Evolutionary conservation across 306 rosid genomes (phyloP).

Genomic region (Vigna reflexopilosa): DNA sequence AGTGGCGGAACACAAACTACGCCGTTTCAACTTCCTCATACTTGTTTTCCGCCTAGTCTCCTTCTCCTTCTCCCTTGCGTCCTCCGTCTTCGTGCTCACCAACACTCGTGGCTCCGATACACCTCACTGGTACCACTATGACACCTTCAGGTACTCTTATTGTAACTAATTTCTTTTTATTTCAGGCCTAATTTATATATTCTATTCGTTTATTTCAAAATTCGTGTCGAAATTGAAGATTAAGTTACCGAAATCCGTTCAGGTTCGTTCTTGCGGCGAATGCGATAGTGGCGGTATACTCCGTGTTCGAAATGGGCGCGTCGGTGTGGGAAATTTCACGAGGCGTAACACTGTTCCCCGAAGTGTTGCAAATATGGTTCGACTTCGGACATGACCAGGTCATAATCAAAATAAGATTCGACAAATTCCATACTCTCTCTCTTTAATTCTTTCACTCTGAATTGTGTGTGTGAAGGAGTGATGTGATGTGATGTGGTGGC

Average conservation of each 20-base stretch:
- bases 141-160: conserved; percentile 79
- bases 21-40: conserved; percentile 82
- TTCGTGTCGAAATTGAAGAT: neutral
- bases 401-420: neutral
- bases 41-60: conserved; percentile 78
- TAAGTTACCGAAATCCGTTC: conserved; percentile 18
- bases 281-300: conserved; percentile 83
- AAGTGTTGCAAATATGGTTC: conserved; percentile 92
- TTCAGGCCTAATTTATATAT: neutral
- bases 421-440: neutral
- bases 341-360: conserved; percentile 83
- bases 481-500: conserved; percentile 35
- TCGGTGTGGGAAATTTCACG: conserved; percentile 96
- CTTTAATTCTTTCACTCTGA: neutral
- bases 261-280: conserved; percentile 91
- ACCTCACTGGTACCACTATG: conserved; percentile 87
- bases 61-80: conserved; percentile 80
- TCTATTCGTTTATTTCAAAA: neutral
- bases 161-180: neutral
- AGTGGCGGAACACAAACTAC: conserved; percentile 82
- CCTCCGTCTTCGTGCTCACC: conserved; percentile 91
- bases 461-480: neutral
- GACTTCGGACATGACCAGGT: conserved; percentile 99
- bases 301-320: conserved; percentile 82
- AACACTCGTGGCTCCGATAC: conserved; percentile 62